phyloP scores from a whole-genome alignment of 2,329 filamentous ascomycete genomes.

The Botrytis squamosa region DNA sequence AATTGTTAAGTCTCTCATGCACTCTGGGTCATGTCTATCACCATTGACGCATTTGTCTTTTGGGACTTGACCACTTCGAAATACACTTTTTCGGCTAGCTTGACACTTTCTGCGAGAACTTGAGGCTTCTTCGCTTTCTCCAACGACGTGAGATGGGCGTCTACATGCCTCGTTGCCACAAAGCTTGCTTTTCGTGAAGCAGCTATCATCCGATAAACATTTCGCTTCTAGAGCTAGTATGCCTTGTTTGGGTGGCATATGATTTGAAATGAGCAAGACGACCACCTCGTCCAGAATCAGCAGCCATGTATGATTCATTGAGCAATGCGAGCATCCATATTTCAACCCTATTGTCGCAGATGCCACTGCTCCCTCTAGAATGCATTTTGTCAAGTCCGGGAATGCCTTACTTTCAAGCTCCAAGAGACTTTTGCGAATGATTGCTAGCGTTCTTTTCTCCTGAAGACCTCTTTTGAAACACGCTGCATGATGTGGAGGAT shows the following conservation, averaged over 20 bases:
- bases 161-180: background rate
- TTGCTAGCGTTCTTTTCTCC: background rate
- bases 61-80: too few species aligned
- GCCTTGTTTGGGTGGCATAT: background rate
- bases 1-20: background rate
- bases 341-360: background rate
- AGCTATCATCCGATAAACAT: background rate
- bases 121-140: background rate
- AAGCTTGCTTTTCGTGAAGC: background rate
- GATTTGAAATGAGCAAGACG: background rate
- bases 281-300: background rate
- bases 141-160: constrained; percentile 5
- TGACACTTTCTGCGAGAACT: background rate
- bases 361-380: background rate
- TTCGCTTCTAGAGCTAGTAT: background rate
- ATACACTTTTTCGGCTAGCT: too few species aligned
- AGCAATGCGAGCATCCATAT: background rate
- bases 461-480: background rate
- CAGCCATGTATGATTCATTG: background rate
- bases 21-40: background rate
- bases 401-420: background rate
- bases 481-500: background rate
- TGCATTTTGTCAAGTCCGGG: background rate
- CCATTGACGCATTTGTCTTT: background rate
- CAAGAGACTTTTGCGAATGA: background rate